phyloP scores from a whole-genome alignment of 2,329 filamentous ascomycete species.

The Colletotrichum navitas region DNA sequence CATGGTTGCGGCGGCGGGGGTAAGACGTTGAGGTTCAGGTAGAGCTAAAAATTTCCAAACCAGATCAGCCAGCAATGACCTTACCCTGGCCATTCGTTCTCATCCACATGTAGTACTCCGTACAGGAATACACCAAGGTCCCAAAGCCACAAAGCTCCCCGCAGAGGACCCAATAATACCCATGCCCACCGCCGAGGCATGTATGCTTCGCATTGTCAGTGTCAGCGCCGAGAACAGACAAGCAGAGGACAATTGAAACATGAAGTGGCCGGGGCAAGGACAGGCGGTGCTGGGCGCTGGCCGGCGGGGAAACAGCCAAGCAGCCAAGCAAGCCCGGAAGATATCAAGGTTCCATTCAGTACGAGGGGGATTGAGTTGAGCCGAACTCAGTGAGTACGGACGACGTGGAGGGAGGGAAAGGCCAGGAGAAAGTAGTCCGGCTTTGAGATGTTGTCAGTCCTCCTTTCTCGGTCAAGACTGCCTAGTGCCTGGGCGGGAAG shows the following conservation, averaged over 20 bases:
- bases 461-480: conserved; percentile 9
- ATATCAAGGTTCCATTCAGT: conserved; percentile 7
- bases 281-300: conserved; percentile 3
- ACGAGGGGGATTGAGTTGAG: no score
- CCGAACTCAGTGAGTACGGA: not conserved
- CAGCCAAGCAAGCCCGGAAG: not conserved
- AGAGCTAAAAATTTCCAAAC: conserved; percentile 15
- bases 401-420: not conserved
- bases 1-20: conserved; percentile 23
- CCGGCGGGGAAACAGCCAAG: not conserved
- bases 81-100: conserved; percentile 13
- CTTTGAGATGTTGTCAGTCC: not conserved
- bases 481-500: not conserved
- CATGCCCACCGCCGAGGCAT: not conserved
- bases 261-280: conserved; percentile 17
- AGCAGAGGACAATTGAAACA: conserved; percentile 29
- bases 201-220: not conserved
- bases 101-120: not conserved
- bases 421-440: conserved; percentile 5
- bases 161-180: conserved; percentile 5
- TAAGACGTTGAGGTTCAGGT: conserved; percentile 37
- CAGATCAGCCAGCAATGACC: conserved; percentile 32
- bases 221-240: conserved; percentile 27
- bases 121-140: not conserved
- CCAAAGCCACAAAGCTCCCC: not conserved